These are phyloP conservation scores for Gnaphalium uliginosum DNA, from an alignment of 129 eudicot genomes.

Conservation along the genomic window DNA sequence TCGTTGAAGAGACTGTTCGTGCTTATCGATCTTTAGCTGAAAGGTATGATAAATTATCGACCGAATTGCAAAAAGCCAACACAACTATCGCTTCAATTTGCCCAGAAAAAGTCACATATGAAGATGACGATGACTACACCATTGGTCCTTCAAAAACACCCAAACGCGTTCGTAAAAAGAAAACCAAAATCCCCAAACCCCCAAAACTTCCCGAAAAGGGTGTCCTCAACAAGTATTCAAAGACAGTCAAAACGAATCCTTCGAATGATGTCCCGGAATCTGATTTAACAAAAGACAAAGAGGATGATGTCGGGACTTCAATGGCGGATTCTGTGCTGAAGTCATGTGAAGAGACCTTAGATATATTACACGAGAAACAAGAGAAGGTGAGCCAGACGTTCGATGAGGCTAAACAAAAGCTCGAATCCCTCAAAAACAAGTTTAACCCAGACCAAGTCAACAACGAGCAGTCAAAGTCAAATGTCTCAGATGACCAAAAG, in stretches of 20 bases:
- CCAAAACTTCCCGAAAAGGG: constrained; percentile 57
- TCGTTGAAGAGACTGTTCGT: constrained; percentile 71
- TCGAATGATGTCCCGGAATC: constrained; percentile 37
- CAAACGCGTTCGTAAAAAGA: constrained; percentile 23
- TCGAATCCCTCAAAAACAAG: constrained; percentile 51
- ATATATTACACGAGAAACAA: constrained; percentile 58
- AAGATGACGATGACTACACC: constrained; percentile 66
- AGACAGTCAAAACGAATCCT: constrained; percentile 27
- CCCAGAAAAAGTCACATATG: constrained; percentile 75
- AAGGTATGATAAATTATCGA: constrained; percentile 75
- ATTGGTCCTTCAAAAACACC: constrained; percentile 36
- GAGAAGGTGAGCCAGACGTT: constrained; percentile 40
- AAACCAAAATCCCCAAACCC: constrained; percentile 53
- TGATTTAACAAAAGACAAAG: constrained; percentile 56
- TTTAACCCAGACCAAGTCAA: constrained; percentile 27
- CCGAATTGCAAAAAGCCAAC: constrained; percentile 84
- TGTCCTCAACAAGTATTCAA: constrained; percentile 37
- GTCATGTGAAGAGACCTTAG: constrained; percentile 75
- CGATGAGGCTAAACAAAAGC: constrained; percentile 46
- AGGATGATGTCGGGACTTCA: constrained; percentile 57
- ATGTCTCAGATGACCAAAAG: constrained; percentile 27
- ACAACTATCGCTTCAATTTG: constrained; percentile 76
- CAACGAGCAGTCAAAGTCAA: constrained; percentile 18
- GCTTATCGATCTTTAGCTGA: constrained; percentile 78
- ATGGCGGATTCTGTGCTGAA: constrained; percentile 73